Evolutionary conservation across 2,329 filamentous ascomycete genomes (phyloP).

Genomic region (Lachnellula occidentalis): DNA sequence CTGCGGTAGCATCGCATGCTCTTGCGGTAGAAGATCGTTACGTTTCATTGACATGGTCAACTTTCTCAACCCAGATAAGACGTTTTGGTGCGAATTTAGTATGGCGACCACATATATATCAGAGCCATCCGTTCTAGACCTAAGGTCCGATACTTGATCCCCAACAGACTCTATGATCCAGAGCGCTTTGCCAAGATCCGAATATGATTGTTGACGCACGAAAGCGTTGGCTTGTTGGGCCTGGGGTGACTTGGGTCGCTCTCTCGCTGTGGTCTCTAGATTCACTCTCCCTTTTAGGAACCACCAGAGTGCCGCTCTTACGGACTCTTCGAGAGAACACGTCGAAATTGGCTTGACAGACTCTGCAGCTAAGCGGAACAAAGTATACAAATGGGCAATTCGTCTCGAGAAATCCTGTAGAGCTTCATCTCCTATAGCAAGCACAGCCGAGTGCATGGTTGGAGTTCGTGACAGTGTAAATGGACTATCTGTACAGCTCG

Average conservation of each 20-base stretch:
- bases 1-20: slow-evolving; percentile 63
- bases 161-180: slow-evolving; percentile 64
- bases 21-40: slow-evolving; percentile 68
- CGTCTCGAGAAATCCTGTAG: slow-evolving; percentile 64
- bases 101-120: slow-evolving; percentile 35
- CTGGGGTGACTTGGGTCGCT: slow-evolving; percentile 50
- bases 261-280: slow-evolving; percentile 67
- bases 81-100: slow-evolving; percentile 45
- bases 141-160: slow-evolving; percentile 15
- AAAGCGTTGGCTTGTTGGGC: slow-evolving; percentile 49
- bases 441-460: slow-evolving; percentile 22
- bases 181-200: slow-evolving; percentile 78
- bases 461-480: slow-evolving; percentile 6
- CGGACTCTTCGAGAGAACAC: slow-evolving; percentile 60
- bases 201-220: slow-evolving; percentile 68
- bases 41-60: slow-evolving; percentile 77
- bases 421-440: slow-evolving; percentile 49
- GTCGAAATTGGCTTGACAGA: slow-evolving; percentile 60
- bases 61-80: slow-evolving; percentile 64
- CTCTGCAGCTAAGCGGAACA: slow-evolving; percentile 76
- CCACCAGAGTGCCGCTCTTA: slow-evolving; percentile 80
- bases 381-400: slow-evolving; percentile 66
- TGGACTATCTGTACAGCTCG: slow-evolving; percentile 8
- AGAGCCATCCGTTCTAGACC: slow-evolving; percentile 15
- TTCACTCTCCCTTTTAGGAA: slow-evolving; percentile 75